Conservation (phyloP, 345 rosid species). For the Hibiscus syriacus region DNA sequence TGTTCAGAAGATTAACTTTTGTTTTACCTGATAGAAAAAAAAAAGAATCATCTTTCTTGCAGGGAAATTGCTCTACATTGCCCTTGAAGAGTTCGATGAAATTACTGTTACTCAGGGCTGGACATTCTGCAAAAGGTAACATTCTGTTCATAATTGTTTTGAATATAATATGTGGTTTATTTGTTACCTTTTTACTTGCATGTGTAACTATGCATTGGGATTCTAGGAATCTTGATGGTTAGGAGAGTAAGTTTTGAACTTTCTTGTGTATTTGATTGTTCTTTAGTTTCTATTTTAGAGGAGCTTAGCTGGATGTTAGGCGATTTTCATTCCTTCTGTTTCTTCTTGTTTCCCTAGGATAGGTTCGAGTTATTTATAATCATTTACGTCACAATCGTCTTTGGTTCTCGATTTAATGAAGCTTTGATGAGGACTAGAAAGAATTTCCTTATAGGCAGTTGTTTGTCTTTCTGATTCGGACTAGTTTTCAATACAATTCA, state of each 20-base stretch:
- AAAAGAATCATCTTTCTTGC: slow-evolving; percentile 7
- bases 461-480: background rate
- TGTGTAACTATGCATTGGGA: slow-evolving; percentile 4
- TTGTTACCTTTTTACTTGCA: background rate
- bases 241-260: slow-evolving; percentile 1
- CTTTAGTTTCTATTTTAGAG: slow-evolving; percentile 1
- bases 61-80: slow-evolving; percentile 7
- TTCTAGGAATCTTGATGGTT: slow-evolving; percentile 19
- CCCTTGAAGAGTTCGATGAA: slow-evolving; percentile 11
- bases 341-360: background rate
- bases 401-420: background rate
- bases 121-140: slow-evolving; percentile 24
- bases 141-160: slow-evolving; percentile 5
- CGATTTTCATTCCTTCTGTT: background rate
- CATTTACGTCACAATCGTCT: background rate
- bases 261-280: background rate
- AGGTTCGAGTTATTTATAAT: background rate
- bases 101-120: slow-evolving; percentile 12
- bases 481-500: background rate
- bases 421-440: slow-evolving; percentile 1
- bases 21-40: background rate
- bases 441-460: background rate
- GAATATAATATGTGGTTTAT: background rate
- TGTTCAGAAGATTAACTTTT: slow-evolving; percentile 2
- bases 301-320: background rate